phyloP scores from a whole-genome alignment of 2,329 filamentous ascomycete genomes.

The Fusarium xylarioides region DNA sequence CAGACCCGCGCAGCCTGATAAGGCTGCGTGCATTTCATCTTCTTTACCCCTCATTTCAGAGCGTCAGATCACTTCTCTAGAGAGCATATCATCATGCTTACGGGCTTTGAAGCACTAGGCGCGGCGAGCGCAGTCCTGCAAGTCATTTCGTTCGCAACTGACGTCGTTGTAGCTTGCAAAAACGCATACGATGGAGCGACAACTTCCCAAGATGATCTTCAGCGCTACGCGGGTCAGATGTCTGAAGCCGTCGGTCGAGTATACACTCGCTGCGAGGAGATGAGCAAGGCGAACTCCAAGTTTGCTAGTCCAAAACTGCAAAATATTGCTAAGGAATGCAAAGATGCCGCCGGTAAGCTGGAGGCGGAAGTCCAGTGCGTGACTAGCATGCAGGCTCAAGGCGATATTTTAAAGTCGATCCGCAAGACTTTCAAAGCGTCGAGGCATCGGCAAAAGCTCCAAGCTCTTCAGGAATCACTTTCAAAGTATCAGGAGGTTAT shows the following conservation, averaged over 20 bases:
- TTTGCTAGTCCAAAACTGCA: not conserved
- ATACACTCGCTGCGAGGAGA: not conserved
- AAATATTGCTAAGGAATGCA: not conserved
- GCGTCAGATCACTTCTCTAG: rapidly evolving
- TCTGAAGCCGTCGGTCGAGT: not conserved
- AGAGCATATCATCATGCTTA: not conserved
- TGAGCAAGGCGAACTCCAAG: rapidly evolving
- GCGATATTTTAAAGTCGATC: too few species aligned
- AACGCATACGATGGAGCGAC: not conserved
- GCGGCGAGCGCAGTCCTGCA: conserved; percentile 23
- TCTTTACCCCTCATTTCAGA: not conserved
- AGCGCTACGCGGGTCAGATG: not conserved
- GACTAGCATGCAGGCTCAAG: rapidly evolving
- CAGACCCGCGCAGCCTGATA: not conserved
- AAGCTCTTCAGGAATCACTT: rapidly evolving
- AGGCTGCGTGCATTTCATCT: not conserved
- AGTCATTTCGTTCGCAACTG: conserved; percentile 13
- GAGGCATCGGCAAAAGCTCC: rapidly evolving
- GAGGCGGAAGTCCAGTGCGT: rapidly evolving
- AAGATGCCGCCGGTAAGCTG: not conserved
- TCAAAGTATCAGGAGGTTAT: rapidly evolving
- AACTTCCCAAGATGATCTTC: not conserved
- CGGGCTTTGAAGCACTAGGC: conserved; percentile 11
- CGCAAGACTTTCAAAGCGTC: rapidly evolving
- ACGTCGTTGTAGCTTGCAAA: not conserved